Evolutionary conservation across 345 rosid species (phyloP), one percentile per base, ranked within the genome.

Genomic region (Pugionium cornutum): DNA sequence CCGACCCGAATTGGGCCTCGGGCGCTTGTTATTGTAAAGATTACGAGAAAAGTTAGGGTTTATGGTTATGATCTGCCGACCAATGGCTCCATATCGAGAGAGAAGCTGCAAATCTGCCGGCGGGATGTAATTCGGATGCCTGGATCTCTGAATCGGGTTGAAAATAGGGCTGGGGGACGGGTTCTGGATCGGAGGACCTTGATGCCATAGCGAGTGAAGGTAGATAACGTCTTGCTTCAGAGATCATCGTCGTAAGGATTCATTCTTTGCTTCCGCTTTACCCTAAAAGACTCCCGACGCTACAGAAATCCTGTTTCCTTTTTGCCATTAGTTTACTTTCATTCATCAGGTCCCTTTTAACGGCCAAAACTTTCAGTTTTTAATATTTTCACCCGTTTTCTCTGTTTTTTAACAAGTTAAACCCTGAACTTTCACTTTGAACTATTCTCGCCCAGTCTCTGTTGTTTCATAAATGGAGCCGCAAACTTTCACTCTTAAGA

Each of bases 161-260:
- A 76, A 77, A 70, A 41, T 70, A 26, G 72, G 75, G 49, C 26
- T 68, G 2, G 76, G 76, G 56, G 68, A 74, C 1, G 80, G 68
- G 58, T 71, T 77, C 0, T 53, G 71, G 39, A 48, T 45, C n/a
- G 91, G 89, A 6, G 94, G 97, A 58, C 94, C 96, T 64, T 73
- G 83, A 44, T 78, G 86, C 94, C 91, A 86, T 50, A 91, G 89
- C 26, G 80, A 76, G 70, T 86, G 95, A 56, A 88, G 95, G 80
- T 78, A 83, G 56, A 84, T 72, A 25, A 87, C 95, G 60, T 87
- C 97, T 8, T 83, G 80, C 61, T 76, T 80, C 64, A 78, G 77
- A 27, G 77, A 69, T 66, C 74, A 45, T 81, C 87, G 65, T 79
- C 78, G 52, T 67, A 75, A n/a, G 72, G 77, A 68, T 77, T 75